These are phyloP conservation scores for Ligustrum vulgare DNA, from an alignment of 257 asterid species.

Conservation along the genomic window DNA sequence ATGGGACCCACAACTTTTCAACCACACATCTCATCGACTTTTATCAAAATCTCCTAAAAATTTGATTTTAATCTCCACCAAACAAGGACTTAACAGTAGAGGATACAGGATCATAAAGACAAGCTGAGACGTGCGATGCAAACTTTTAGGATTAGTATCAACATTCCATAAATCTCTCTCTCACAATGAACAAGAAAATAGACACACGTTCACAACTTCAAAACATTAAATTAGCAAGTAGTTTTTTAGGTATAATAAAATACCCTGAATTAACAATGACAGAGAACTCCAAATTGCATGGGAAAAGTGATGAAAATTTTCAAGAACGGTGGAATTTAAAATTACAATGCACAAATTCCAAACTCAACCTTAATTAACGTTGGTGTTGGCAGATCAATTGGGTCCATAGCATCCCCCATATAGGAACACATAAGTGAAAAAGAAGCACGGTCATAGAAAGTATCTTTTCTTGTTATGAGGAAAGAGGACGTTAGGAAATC, in stretches of 20 bases:
- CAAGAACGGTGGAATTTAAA: slow-evolving; percentile 6
- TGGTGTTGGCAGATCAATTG: slow-evolving; percentile 88
- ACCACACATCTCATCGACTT: no score
- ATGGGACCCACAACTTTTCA: no score
- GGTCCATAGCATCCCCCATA: slow-evolving; percentile 89
- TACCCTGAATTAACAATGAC: not conserved
- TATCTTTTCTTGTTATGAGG: slow-evolving; percentile 94
- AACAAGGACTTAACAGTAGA: not conserved
- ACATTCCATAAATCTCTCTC: slow-evolving; percentile 12
- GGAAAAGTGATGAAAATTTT: not conserved
- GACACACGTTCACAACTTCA: not conserved
- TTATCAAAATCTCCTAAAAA: no score
- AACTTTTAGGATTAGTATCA: slow-evolving; percentile 15
- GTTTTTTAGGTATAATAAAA: not conserved
- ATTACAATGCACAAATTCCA: slow-evolving; percentile 8
- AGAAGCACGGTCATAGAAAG: slow-evolving; percentile 89
- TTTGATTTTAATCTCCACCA: no score
- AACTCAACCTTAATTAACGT: slow-evolving; percentile 72
- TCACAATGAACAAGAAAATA: slow-evolving; percentile 7
- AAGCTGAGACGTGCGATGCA: not conserved
- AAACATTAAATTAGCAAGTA: not conserved
- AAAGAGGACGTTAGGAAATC: slow-evolving; percentile 96
- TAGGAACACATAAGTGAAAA: slow-evolving; percentile 88
- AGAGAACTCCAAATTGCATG: not conserved
- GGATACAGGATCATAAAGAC: slow-evolving; percentile 11